These are phyloP conservation scores for Senna siamea DNA, from an alignment of 306 rosid species.

Conservation along the genomic window DNA sequence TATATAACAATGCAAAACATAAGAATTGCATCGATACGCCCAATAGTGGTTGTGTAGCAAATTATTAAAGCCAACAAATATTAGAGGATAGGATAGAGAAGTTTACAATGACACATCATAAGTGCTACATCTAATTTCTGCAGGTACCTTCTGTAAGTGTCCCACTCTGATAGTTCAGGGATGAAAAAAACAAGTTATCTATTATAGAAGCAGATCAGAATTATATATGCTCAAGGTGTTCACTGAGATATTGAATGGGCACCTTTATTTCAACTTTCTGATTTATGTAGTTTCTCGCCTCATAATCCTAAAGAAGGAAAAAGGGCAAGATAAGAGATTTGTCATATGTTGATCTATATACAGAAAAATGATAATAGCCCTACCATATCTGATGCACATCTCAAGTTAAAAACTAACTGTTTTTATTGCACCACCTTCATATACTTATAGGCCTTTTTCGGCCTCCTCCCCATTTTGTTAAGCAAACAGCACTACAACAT, in stretches of 20 bases:
- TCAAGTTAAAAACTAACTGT: slow-evolving; percentile 22
- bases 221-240: slow-evolving; percentile 36
- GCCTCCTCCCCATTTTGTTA: background rate
- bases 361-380: slow-evolving; percentile 6
- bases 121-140: slow-evolving; percentile 81
- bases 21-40: background rate
- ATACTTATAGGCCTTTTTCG: background rate
- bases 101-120: slow-evolving; percentile 53
- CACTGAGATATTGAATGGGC: slow-evolving; percentile 34
- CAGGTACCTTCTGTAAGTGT: slow-evolving; percentile 72
- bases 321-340: slow-evolving; percentile 21
- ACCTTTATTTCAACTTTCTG: slow-evolving; percentile 90
- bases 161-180: slow-evolving; percentile 68
- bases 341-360: slow-evolving; percentile 4
- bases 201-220: slow-evolving; percentile 20
- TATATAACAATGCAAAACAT: slow-evolving; percentile 7
- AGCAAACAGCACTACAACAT: slow-evolving; percentile 8
- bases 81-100: slow-evolving; percentile 10
- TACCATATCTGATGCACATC: slow-evolving; percentile 16
- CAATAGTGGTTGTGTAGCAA: background rate
- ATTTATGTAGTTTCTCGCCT: slow-evolving; percentile 79
- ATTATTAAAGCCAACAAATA: slow-evolving; percentile 22
- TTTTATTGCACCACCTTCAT: slow-evolving; percentile 17
- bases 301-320: slow-evolving; percentile 63
- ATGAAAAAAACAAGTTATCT: slow-evolving; percentile 1